Evolutionary conservation across 805 yeast species (phyloP).

Genomic region (Spathaspora girioi): DNA sequence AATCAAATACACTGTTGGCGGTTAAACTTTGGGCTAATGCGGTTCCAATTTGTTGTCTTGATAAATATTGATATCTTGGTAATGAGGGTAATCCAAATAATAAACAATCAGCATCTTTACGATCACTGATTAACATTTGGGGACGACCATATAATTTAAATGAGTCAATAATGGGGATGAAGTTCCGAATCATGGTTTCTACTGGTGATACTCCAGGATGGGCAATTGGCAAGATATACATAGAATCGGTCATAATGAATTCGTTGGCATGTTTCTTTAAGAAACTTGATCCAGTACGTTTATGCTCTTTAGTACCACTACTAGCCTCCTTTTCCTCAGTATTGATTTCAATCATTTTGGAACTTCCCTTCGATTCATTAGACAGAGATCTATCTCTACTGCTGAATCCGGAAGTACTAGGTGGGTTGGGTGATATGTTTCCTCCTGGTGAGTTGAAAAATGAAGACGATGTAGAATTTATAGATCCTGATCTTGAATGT

Average conservation of each 20-base stretch:
- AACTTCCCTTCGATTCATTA: background rate
- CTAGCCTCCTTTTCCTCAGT: background rate
- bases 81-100: conserved; percentile 73
- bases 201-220: conserved; percentile 71
- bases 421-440: conserved; percentile 14
- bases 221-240: conserved; percentile 69
- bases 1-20: conserved; percentile 13
- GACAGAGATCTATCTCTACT: background rate
- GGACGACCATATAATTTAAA: conserved; percentile 78
- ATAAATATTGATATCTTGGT: conserved; percentile 62
- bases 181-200: conserved; percentile 69
- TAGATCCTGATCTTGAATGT: conserved; percentile 19
- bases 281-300: conserved; percentile 14
- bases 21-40: background rate
- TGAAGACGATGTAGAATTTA: conserved; percentile 22
- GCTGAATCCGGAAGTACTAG: background rate
- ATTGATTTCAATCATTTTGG: background rate
- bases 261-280: conserved; percentile 25
- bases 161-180: conserved; percentile 67
- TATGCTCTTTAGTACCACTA: conserved; percentile 1
- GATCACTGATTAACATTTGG: conserved; percentile 67
- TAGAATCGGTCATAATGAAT: conserved; percentile 30
- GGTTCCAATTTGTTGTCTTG: conserved; percentile 20
- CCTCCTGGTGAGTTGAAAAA: conserved; percentile 21
- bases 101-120: conserved; percentile 58